These are phyloP conservation scores for Adenanthera pavonina DNA, from an alignment of 306 rosid species.

Conservation along the genomic window DNA sequence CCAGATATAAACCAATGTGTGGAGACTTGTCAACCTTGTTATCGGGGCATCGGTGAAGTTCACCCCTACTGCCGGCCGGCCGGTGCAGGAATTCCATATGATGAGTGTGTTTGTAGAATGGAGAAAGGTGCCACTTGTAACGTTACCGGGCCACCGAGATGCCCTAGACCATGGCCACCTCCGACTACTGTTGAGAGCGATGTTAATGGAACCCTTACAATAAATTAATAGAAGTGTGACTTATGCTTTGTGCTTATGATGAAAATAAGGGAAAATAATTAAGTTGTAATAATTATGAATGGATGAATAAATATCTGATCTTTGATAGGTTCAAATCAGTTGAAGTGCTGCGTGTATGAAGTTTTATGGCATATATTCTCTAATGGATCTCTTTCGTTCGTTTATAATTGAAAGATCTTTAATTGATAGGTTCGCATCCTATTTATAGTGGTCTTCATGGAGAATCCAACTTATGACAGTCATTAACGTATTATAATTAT, in stretches of 20 bases:
- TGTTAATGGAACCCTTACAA: background rate
- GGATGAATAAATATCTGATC: too few species aligned
- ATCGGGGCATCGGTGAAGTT: background rate
- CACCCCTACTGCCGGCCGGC: background rate
- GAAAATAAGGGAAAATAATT: too few species aligned
- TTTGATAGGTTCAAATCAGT: too few species aligned
- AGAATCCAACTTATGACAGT: too few species aligned
- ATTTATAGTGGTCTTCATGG: too few species aligned
- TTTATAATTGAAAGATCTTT: too few species aligned
- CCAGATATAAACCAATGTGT: background rate
- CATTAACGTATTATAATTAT: too few species aligned
- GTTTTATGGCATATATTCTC: too few species aligned
- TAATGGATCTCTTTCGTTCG: too few species aligned
- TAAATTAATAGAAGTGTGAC: background rate
- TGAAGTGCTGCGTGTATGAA: too few species aligned
- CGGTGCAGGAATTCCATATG: background rate
- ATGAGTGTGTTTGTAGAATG: slow-evolving; percentile 12
- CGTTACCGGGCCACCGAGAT: background rate
- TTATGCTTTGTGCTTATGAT: background rate
- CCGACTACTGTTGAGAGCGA: background rate
- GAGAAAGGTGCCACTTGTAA: slow-evolving; percentile 19
- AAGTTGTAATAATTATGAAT: background rate
- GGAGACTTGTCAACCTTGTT: slow-evolving; percentile 22
- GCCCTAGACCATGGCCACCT: slow-evolving; percentile 31
- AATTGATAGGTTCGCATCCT: too few species aligned